A percentile compares a stretch with the other conserved stretches of the same genome.
phyloP scores from a whole-genome alignment of 2,329 filamentous ascomycete species.

The Neurospora sp. region DNA sequence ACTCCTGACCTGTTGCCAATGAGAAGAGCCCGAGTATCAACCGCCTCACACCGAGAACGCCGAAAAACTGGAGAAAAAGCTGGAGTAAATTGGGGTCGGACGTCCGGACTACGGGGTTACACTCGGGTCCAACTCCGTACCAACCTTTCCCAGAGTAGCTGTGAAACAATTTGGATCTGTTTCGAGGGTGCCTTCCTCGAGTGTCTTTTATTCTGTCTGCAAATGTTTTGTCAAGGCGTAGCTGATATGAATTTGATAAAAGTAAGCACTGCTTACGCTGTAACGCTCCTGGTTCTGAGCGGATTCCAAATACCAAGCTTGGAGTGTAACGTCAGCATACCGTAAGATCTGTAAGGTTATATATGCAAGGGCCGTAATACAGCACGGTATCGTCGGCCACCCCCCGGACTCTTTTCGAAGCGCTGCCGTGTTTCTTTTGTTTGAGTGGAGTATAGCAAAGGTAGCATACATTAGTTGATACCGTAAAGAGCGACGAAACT shows the following conservation, averaged over 20 bases:
- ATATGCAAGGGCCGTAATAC: background rate
- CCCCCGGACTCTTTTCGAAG: background rate
- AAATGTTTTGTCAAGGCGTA: background rate
- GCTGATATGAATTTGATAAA: background rate
- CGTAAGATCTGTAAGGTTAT: background rate
- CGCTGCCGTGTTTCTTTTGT: background rate
- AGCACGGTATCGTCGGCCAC: background rate
- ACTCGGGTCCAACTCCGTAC: background rate
- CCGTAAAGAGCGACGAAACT: background rate
- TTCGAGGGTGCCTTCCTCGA: background rate
- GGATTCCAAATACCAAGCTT: background rate
- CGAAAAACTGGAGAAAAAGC: background rate
- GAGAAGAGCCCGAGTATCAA: background rate
- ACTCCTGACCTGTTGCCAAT: background rate
- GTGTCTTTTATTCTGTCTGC: background rate
- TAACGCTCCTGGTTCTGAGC: background rate
- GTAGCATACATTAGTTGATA: background rate
- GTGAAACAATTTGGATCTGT: background rate
- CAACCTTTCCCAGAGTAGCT: background rate
- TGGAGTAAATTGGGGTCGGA: background rate
- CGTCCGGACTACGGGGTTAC: background rate
- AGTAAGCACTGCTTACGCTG: background rate
- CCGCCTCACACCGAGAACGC: background rate
- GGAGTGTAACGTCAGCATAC: background rate
- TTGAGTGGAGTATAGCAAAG: background rate